A percentile compares a stretch with the other conserved stretches of the same genome.
phyloP scores from a whole-genome alignment of 768 basidiomycete species.

The Hygrocybe coccinea region DNA sequence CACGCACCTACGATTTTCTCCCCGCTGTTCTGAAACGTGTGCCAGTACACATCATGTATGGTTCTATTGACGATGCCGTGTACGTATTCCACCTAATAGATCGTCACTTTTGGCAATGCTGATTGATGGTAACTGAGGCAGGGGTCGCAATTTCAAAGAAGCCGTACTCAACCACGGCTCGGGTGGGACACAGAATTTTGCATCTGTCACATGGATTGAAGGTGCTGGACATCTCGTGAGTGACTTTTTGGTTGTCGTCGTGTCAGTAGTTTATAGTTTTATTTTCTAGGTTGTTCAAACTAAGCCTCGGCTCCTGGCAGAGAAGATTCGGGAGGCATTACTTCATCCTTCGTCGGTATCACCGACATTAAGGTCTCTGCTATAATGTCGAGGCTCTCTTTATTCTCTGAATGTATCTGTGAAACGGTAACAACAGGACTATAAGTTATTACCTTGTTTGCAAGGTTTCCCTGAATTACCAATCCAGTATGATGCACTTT shows the following conservation, averaged over 20 bases:
- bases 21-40: constrained; percentile 26
- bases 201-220: constrained; percentile 34
- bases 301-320: background rate
- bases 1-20: constrained; percentile 34
- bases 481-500: no score
- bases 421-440: no score
- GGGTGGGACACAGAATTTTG: constrained; percentile 35
- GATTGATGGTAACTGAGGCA: constrained; percentile 9
- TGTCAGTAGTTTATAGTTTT: no score
- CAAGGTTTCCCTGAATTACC: no score
- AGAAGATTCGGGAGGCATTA: background rate
- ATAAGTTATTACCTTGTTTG: no score
- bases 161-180: constrained; percentile 32
- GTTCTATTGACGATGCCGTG: constrained; percentile 42
- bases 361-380: no score
- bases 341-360: background rate
- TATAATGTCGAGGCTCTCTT: no score
- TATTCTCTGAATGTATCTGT: no score
- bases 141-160: constrained; percentile 30
- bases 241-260: background rate
- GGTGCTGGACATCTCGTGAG: constrained; percentile 42
- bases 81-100: constrained; percentile 12
- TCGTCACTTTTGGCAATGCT: no score
- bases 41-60: constrained; percentile 46
- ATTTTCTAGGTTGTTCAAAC: background rate